Evolutionary conservation across 2,329 filamentous ascomycete genomes (phyloP).

Genomic region (Aspergillus pseudoviridinutans): DNA sequence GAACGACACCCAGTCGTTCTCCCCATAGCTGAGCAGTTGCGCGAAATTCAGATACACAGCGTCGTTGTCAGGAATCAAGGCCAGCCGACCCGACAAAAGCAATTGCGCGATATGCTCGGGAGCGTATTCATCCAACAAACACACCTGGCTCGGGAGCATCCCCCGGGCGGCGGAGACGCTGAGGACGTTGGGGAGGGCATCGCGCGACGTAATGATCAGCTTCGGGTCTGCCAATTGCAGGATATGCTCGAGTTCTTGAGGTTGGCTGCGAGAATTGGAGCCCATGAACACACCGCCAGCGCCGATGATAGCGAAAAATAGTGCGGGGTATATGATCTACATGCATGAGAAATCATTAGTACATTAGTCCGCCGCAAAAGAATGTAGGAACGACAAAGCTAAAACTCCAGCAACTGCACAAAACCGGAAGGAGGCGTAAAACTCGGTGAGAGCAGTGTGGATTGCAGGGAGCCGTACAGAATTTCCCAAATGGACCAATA

Average conservation of each 20-base stretch:
- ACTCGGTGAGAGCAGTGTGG: conserved; percentile 8
- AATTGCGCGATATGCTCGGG: conserved; percentile 28
- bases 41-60: conserved; percentile 23
- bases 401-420: background rate
- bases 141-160: conserved; percentile 32
- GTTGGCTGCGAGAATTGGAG: conserved; percentile 48
- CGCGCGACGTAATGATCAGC: conserved; percentile 43
- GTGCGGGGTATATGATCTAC: conserved; percentile 38
- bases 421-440: conserved; percentile 1
- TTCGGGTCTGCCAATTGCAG: conserved; percentile 43
- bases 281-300: conserved; percentile 49
- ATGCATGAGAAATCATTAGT: background rate
- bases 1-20: conserved; percentile 48
- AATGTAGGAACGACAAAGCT: background rate
- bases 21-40: conserved; percentile 42
- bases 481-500: conserved; percentile 42
- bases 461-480: conserved; percentile 28
- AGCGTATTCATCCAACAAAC: conserved; percentile 32
- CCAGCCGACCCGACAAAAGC: conserved; percentile 22
- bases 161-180: conserved; percentile 30
- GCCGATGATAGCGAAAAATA: conserved; percentile 41
- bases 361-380: conserved; percentile 14
- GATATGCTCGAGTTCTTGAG: conserved; percentile 46
- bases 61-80: conserved; percentile 13
- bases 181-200: conserved; percentile 35